Evolutionary conservation across 2,329 filamentous ascomycete genomes (phyloP).

Genomic region (Colletotrichum sidae): DNA sequence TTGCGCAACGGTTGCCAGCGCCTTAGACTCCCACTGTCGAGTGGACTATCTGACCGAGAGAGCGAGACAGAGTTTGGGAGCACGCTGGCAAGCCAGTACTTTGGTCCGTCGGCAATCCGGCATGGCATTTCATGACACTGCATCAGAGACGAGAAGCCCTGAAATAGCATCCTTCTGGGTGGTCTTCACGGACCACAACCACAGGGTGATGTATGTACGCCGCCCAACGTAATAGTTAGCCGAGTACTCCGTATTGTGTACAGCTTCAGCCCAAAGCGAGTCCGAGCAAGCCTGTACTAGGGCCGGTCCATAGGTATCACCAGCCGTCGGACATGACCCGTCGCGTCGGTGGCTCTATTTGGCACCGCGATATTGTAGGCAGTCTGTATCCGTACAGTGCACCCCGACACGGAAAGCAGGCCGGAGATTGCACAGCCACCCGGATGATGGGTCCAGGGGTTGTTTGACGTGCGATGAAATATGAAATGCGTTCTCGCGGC

Average conservation of each 20-base stretch:
- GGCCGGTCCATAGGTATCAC: not conserved
- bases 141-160: too few species aligned
- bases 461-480: slow-evolving; percentile 43
- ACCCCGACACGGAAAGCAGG: slow-evolving; percentile 15
- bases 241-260: too few species aligned
- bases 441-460: slow-evolving; percentile 32
- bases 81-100: too few species aligned
- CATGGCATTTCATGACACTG: too few species aligned
- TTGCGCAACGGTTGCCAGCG: slow-evolving; percentile 17
- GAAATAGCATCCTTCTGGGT: too few species aligned
- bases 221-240: too few species aligned
- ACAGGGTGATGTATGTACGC: too few species aligned
- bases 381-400: not conserved
- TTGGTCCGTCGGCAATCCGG: too few species aligned
- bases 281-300: too few species aligned
- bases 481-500: not conserved
- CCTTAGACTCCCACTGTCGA: slow-evolving; percentile 10
- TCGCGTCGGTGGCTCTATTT: slow-evolving; percentile 13
- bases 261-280: too few species aligned
- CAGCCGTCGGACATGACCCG: slow-evolving; percentile 19
- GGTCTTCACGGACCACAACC: too few species aligned
- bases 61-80: too few species aligned
- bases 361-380: not conserved
- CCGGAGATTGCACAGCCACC: slow-evolving; percentile 38
- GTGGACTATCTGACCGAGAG: not conserved